Conservation (phyloP, 2,329 filamentous ascomycete species). For the Aaosphaeria arxii region DNA sequence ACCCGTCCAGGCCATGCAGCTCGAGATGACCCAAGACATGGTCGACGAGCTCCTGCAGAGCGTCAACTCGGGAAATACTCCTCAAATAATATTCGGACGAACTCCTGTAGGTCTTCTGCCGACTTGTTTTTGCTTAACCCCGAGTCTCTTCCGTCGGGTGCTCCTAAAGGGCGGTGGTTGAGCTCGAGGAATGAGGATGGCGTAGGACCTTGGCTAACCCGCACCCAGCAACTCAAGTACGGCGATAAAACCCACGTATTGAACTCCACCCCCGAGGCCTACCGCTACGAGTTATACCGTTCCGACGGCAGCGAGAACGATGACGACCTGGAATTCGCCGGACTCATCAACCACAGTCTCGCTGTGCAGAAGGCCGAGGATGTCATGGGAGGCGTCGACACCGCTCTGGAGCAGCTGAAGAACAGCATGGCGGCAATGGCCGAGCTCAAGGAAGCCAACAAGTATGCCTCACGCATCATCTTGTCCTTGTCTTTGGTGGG, state of each 20-base stretch:
- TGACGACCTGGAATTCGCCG: constrained; percentile 53
- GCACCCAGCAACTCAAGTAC: constrained; percentile 52
- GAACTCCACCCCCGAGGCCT: constrained; percentile 51
- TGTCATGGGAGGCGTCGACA: constrained; percentile 56
- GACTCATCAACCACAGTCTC: constrained; percentile 56
- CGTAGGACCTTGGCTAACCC: constrained; percentile 25
- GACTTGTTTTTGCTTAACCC: constrained; percentile 6
- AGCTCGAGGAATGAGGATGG: constrained; percentile 6
- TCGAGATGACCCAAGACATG: constrained; percentile 40
- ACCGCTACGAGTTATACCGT: constrained; percentile 58
- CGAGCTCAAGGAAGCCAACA: constrained; percentile 60
- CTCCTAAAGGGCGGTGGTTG: constrained; percentile 2
- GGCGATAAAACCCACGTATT: constrained; percentile 57
- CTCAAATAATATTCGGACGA: constrained; percentile 38
- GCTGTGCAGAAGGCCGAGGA: constrained; percentile 53
- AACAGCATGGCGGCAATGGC: constrained; percentile 58
- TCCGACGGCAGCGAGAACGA: constrained; percentile 40
- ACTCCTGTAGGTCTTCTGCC: constrained; percentile 35
- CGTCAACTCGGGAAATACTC: constrained; percentile 32
- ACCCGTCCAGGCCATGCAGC: constrained; percentile 39
- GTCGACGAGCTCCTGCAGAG: constrained; percentile 40
- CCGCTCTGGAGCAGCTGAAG: constrained; percentile 58
- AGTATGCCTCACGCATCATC: constrained; percentile 39
- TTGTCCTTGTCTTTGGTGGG: constrained; percentile 5
- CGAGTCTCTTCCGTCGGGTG: constrained; percentile 1